Base-by-base conservation (phyloP, 441 rosid genomes). In the Hura crepitans region DNA sequence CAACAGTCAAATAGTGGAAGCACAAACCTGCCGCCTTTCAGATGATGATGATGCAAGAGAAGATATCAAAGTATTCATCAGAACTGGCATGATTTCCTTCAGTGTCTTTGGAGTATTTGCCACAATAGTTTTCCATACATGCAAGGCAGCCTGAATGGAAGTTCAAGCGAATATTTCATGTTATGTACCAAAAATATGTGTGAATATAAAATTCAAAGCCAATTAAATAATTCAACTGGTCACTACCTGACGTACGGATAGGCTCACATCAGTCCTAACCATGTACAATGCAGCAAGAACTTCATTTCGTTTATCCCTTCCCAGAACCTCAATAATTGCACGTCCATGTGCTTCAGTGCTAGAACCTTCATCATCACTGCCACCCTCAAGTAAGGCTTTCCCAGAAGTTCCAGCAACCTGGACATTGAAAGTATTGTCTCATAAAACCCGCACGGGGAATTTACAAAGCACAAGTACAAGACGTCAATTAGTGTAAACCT, bases 341-440 rank as follows among this genome's bases (percentile, higher is more conserved):
- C 99, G 97, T 25, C 99, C 99, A 60, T 96, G 99, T 0, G 99
- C 98, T 84, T 96, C 99, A 61, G 99, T 96, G 75, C 99, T 93
- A 69, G 99, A 82, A 81, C 98, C 98, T 82, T 96, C 99, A 81
- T 93, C 99, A 81, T 96, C 99, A 82, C 99, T 96, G 28, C 99
- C 99, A 73, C 99, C 99, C 82, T 96, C 98, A 58, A 96, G 98
- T 73, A 96, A 85, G 72, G 97, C 93, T 82, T 96, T 96, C 47
- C 99, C 99, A 55, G 99, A 90, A 74, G 99, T 93, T 72, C 99
- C 99, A 84, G 98, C 99, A 84, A 96, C 98, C 99, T 96, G 76
- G 64, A 70, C 8, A 46, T 18, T 23, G 70, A 51, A 76, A 61
- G 61, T 33, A 64, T 37, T 49, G 7, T 28, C 31, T 53, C 60